Conservation (phyloP, 140 eudicot species). For the Anethum foeniculum region DNA sequence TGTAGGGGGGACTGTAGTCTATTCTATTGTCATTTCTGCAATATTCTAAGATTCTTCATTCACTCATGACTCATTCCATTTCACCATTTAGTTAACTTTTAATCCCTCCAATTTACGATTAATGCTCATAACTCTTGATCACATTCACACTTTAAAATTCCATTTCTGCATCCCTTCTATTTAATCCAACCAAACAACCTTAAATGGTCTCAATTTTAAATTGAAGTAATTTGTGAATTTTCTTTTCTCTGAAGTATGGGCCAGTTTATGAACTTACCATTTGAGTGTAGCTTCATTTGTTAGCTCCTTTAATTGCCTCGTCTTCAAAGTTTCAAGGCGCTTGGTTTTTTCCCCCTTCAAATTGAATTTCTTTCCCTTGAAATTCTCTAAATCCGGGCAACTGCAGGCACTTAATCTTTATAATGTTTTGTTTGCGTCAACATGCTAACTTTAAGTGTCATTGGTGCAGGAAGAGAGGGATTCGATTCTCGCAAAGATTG, state of each 20-base stretch:
- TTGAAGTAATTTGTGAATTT: neutral
- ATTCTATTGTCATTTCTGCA: neutral
- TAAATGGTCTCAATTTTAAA: neutral
- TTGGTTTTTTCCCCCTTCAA: neutral
- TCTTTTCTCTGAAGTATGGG: neutral
- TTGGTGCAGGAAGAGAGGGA: conserved; percentile 77
- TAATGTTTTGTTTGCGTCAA: neutral
- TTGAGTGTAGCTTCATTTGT: neutral
- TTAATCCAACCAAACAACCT: neutral
- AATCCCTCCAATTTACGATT: neutral
- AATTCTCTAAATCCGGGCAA: neutral
- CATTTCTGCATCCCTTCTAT: neutral
- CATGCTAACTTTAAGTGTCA: neutral
- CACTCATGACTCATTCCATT: too few species aligned
- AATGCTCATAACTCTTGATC: neutral
- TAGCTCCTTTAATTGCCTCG: neutral
- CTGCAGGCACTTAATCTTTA: too few species aligned
- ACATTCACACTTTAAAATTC: neutral
- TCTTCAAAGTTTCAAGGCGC: neutral
- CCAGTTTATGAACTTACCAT: neutral
- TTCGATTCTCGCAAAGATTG: conserved; percentile 81
- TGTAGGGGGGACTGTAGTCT: neutral
- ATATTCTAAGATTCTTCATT: too few species aligned
- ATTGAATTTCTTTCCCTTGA: neutral
- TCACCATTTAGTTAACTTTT: neutral